Conservation (phyloP, 1,139 yeast genomes). For the Schizosaccharomyces versatilis region DNA sequence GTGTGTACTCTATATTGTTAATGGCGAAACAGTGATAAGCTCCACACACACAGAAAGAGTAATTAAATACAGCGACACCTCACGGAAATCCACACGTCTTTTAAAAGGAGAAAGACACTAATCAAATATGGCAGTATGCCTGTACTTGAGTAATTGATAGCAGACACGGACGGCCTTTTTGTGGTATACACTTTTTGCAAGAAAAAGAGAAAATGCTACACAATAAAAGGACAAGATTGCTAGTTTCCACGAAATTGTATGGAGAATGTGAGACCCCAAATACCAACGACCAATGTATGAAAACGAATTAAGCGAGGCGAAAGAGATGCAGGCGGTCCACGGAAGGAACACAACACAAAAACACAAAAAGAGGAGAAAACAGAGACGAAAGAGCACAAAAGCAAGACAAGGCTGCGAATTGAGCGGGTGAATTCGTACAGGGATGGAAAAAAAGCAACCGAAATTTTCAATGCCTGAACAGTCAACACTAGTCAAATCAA, state of each 20-base stretch:
- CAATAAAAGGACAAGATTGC: background rate
- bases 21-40: no score
- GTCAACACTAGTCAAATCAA: background rate
- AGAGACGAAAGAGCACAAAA: background rate
- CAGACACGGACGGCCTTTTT: no score
- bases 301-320: background rate
- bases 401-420: background rate
- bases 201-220: background rate
- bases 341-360: background rate
- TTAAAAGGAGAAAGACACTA: no score
- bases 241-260: background rate
- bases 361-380: background rate
- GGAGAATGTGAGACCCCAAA: background rate
- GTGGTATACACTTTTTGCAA: background rate
- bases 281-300: background rate
- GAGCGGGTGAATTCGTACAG: background rate
- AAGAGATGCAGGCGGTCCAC: no score
- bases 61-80: no score
- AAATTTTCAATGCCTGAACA: background rate
- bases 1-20: no score
- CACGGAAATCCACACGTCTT: no score
- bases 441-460: background rate
- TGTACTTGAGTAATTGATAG: no score
- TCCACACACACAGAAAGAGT: no score
- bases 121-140: no score